Percentiles rank a stretch among this genome's conserved stretches.
Evolutionary conservation across 2,329 filamentous ascomycete genomes (phyloP).

Genomic region (Taxawa tesnikishii): DNA sequence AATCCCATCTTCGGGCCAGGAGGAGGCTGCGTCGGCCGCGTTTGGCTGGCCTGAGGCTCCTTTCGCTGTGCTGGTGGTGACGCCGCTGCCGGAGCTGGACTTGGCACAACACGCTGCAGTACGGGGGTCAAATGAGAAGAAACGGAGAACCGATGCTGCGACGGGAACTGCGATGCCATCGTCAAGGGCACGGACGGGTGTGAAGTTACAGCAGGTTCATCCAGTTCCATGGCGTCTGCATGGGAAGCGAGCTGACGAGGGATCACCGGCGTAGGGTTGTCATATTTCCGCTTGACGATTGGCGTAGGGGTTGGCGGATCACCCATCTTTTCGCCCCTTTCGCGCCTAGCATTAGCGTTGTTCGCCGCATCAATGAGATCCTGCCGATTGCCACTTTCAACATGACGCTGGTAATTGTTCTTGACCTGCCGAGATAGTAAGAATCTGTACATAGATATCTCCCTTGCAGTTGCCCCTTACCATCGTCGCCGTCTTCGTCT

Average conservation of each 20-base stretch:
- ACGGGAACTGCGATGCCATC: constrained; percentile 9
- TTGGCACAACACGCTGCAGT: constrained; percentile 13
- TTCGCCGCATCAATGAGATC: constrained; percentile 29
- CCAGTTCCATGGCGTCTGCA: constrained; percentile 25
- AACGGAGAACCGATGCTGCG: constrained; percentile 17
- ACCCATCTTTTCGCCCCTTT: constrained; percentile 32
- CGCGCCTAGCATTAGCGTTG: constrained; percentile 28
- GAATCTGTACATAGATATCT: constrained; percentile 7
- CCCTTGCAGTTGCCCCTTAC: constrained; percentile 36
- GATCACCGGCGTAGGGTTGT: constrained; percentile 22
- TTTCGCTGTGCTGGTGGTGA: constrained; percentile 10
- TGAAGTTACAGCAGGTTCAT: constrained; percentile 20
- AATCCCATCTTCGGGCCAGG: constrained; percentile 18
- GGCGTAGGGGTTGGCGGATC: constrained; percentile 36
- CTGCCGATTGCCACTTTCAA: constrained; percentile 26
- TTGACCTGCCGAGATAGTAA: no score
- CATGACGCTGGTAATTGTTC: constrained; percentile 36
- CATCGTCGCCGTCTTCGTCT: constrained; percentile 79
- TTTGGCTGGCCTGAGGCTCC: constrained; percentile 1
- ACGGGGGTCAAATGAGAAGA: constrained; percentile 19
- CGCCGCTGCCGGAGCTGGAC: constrained; percentile 11
- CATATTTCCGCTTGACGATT: constrained; percentile 34
- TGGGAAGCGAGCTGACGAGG: constrained; percentile 33
- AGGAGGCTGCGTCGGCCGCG: constrained; percentile 13
- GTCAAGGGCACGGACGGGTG: constrained; percentile 2